Evolutionary conservation across 2,329 filamentous ascomycete species (phyloP).

Genomic region (Neopestalotiopsis rosae): DNA sequence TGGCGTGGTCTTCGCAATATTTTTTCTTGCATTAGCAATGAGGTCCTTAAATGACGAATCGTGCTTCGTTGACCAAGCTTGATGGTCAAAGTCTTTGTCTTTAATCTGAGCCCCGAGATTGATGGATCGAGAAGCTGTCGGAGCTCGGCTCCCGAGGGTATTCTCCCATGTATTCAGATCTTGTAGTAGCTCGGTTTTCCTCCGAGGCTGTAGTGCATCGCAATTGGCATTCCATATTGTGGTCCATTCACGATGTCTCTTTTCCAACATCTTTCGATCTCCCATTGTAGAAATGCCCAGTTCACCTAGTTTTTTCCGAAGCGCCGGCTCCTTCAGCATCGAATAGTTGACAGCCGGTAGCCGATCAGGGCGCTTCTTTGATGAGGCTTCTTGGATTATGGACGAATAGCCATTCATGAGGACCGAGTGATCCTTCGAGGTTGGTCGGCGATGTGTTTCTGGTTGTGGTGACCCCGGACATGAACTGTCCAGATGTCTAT

Average conservation of each 20-base stretch:
- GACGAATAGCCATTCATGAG: conserved; percentile 18
- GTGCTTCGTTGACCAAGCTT: conserved; percentile 76
- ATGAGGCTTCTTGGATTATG: conserved; percentile 27
- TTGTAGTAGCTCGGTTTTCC: conserved; percentile 72
- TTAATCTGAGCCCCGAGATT: conserved; percentile 63
- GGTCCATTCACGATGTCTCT: conserved; percentile 89
- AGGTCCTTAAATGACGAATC: conserved; percentile 77
- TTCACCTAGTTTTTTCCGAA: conserved; percentile 83
- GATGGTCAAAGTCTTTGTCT: conserved; percentile 86
- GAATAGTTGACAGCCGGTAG: conserved; percentile 86
- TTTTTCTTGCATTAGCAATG: conserved; percentile 75
- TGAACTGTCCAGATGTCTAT: conserved; percentile 78
- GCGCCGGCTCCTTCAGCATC: conserved; percentile 77
- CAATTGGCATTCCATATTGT: conserved; percentile 98
- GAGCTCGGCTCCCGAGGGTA: conserved; percentile 71
- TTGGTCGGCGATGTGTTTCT: conserved; percentile 26
- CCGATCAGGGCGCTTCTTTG: conserved; percentile 58
- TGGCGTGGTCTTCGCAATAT: conserved; percentile 47
- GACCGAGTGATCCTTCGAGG: conserved; percentile 23
- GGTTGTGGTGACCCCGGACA: conserved; percentile 44
- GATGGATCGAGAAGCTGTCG: conserved; percentile 42
- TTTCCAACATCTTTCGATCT: conserved; percentile 71
- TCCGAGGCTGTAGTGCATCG: conserved; percentile 77
- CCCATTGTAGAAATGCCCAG: conserved; percentile 79
- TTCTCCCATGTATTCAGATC: conserved; percentile 89